Base-by-base conservation (phyloP, 179 eudicot species). In the Sideroxylon spinosum region DNA sequence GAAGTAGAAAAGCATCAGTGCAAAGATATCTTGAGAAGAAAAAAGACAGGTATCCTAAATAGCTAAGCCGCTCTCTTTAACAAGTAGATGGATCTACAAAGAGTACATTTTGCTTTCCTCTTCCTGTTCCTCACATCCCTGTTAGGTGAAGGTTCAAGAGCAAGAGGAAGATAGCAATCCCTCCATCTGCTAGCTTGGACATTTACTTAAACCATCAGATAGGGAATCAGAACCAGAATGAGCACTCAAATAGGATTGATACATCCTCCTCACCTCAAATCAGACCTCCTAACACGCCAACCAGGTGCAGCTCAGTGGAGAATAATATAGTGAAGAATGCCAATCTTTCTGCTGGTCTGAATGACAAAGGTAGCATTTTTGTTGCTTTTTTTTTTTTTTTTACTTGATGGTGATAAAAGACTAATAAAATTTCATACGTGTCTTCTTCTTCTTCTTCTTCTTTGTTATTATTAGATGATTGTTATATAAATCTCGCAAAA, bases 101-200 rank as follows among this genome's bases (percentile, higher is more conserved):
- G 32, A 57, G 14, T 68, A 61, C 37, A 59, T 72, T 77, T 73
- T 56, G 52, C 53, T 73, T 81, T 71, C 74, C 65, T 60, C 52
- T 70, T 79, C 75, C 81, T 74, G 84, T 68, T 82, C 63, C 87
- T 89, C 75, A 84, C 82, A 53, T 75, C 67, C 55, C 74, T 88
- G 87, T 85, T 80, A 88, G 97, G 86, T 93, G 95, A 82, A 95
- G 95, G 87, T 93, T 90, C 80, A 95, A 90, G 95, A 85, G 90
- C 89, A 93, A 85, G 91, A 88, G 84, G 84, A 95, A 88, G 87
- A 74, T 80, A 44, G 90, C 87, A 81, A 71, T 65, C 66, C 76
- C 88, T 71, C 76, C 92, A 44, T 81, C 84, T 69, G 81, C 89
- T 82, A 82, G 92, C 82, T 85, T 91, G 89, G 93, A 93, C 73